A percentile compares a stretch with the other conserved stretches of the same genome.
Evolutionary conservation across 2,329 filamentous ascomycete genomes (phyloP).

Genomic region (Orbilia brochopaga): DNA sequence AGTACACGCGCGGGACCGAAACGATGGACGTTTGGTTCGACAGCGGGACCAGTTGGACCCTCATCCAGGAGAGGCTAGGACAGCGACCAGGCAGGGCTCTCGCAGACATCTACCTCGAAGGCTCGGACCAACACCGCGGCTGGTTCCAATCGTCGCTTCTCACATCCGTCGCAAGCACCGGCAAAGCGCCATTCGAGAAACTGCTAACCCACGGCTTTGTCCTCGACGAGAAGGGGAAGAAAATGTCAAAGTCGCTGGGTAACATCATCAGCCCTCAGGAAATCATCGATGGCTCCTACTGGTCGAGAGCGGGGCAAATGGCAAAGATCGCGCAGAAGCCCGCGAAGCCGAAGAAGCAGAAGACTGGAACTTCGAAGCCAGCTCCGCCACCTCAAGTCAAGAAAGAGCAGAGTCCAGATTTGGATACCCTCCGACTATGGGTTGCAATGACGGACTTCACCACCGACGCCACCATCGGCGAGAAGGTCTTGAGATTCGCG

Average conservation of each 20-base stretch:
- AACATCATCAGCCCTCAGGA: conserved; percentile 81
- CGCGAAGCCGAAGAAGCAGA: conserved; percentile 60
- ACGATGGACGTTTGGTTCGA: conserved; percentile 99
- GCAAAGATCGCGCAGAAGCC: conserved; percentile 36
- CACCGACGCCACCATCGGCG: conserved; percentile 80
- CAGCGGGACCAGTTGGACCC: conserved; percentile 89
- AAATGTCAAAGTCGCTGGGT: conserved; percentile 97
- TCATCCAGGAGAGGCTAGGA: conserved; percentile 57
- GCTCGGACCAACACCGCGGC: conserved; percentile 92
- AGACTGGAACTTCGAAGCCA: conserved; percentile 56
- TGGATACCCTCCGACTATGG: conserved; percentile 89
- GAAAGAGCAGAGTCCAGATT: conserved; percentile 73
- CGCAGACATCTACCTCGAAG: conserved; percentile 91
- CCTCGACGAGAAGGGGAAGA: conserved; percentile 84
- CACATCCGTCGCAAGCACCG: conserved; percentile 73
- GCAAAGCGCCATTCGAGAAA: conserved; percentile 76
- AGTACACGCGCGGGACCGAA: conserved; percentile 78
- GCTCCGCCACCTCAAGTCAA: conserved; percentile 57
- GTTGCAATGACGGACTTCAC: conserved; percentile 91
- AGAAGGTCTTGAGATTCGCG: conserved; percentile 75
- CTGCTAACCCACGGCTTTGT: conserved; percentile 97
- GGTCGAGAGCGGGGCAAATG: conserved; percentile 70
- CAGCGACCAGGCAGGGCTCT: conserved; percentile 60
- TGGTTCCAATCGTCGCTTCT: conserved; percentile 98
- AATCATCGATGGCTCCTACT: conserved; percentile 81